Conservation (phyloP, 129 eudicot species). For the Mikania micrantha region DNA sequence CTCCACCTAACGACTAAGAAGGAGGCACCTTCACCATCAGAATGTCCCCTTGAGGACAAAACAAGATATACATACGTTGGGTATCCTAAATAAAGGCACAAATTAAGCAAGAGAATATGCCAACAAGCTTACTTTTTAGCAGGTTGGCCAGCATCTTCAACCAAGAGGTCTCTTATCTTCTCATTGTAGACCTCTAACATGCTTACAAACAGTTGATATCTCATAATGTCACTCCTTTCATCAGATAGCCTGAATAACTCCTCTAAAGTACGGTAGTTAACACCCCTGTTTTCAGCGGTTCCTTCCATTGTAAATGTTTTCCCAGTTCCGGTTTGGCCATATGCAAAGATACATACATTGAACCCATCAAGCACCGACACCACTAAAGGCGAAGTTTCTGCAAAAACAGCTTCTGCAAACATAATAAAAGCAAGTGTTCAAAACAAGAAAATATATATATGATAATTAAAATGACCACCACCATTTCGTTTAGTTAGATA, state of each 20-base stretch:
- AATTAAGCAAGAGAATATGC: background rate
- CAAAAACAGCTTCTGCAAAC: conserved; percentile 69
- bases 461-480: background rate
- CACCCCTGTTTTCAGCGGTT: conserved; percentile 81
- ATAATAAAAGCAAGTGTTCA: conserved; percentile 5
- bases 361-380: conserved; percentile 89
- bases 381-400: conserved; percentile 66
- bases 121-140: conserved; percentile 56
- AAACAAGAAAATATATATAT: background rate
- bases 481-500: conserved; percentile 19
- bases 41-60: no score
- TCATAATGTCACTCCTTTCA: conserved; percentile 67
- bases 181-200: conserved; percentile 98
- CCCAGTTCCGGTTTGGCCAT: conserved; percentile 98
- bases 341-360: conserved; percentile 94
- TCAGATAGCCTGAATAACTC: conserved; percentile 62
- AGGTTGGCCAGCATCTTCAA: conserved; percentile 57
- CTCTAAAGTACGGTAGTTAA: conserved; percentile 83
- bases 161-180: conserved; percentile 85
- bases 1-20: no score
- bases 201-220: conserved; percentile 78
- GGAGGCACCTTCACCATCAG: no score
- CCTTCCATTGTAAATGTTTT: conserved; percentile 99
- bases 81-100: background rate
- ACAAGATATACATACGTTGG: background rate